Conservation (phyloP, 148 eudicot species). For the Euryodendron excelsum region DNA sequence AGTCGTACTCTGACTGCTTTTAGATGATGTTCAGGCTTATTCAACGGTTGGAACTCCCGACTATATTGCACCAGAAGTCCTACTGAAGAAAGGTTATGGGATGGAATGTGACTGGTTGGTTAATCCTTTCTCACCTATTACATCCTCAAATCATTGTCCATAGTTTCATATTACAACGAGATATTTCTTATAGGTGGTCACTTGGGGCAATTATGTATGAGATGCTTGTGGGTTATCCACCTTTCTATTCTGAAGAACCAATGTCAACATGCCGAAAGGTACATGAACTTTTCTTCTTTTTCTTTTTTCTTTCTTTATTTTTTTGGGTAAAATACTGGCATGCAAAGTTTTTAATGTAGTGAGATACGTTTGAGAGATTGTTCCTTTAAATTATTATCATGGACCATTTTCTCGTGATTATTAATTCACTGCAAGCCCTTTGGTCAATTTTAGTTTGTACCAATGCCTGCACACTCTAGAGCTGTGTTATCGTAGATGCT, state of each 20-base stretch:
- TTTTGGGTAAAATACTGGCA: not conserved
- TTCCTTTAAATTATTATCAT: not conserved
- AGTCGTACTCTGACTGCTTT: not conserved
- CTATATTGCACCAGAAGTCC: slow-evolving; percentile 33
- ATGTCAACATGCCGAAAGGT: slow-evolving; percentile 38
- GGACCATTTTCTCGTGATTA: not conserved
- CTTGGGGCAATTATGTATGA: slow-evolving; percentile 43
- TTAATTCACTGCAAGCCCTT: not conserved
- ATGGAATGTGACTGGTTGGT: slow-evolving; percentile 36
- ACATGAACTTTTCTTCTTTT: not conserved
- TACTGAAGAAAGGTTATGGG: slow-evolving; percentile 34
- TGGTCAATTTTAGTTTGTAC: not conserved
- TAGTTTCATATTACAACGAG: not conserved
- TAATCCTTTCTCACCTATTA: not conserved
- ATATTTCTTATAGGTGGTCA: slow-evolving; percentile 32
- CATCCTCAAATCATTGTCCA: no score
- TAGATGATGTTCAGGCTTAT: slow-evolving; percentile 12
- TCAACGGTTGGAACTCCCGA: slow-evolving; percentile 33
- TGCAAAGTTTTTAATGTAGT: not conserved
- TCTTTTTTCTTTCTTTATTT: not conserved
- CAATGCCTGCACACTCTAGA: not conserved
- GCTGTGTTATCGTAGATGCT: not conserved
- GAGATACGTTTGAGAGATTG: not conserved
- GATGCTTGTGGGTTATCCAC: slow-evolving; percentile 46
- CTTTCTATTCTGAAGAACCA: slow-evolving; percentile 41